These are phyloP conservation scores for Plectranthus barbatus DNA, from an alignment of 257 asterid species.

Conservation along the genomic window DNA sequence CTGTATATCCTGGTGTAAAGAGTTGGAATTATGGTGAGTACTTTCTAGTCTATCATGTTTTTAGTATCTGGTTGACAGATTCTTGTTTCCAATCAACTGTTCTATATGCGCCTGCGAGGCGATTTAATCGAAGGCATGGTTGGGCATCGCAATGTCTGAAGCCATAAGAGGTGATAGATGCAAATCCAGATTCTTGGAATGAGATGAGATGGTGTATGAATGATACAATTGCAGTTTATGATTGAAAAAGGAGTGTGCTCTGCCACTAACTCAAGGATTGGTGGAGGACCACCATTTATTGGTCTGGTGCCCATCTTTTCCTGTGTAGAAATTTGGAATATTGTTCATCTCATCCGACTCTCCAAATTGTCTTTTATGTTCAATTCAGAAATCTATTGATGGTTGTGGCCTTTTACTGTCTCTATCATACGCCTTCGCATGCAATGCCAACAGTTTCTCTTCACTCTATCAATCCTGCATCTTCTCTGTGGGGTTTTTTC, in stretches of 20 bases:
- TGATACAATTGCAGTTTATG: conserved; percentile 4
- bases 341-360: conserved; percentile 1
- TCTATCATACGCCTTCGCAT: conserved; percentile 1
- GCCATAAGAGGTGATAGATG: not conserved
- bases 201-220: conserved; percentile 12
- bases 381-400: not conserved
- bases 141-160: not conserved
- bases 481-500: not conserved
- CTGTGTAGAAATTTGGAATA: conserved; percentile 16
- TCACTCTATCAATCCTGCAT: not conserved
- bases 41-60: not conserved
- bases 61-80: not conserved
- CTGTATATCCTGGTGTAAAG: too few relatives aligned
- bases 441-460: not conserved
- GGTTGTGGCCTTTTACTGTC: not conserved
- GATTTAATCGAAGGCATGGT: not conserved
- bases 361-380: conserved; percentile 6
- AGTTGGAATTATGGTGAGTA: too few relatives aligned
- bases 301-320: conserved; percentile 25
- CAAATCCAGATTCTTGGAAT: not conserved
- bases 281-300: conserved; percentile 51
- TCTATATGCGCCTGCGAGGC: not conserved
- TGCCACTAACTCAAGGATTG: conserved; percentile 32
- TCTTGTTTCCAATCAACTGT: too few relatives aligned
- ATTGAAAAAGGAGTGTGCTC: conserved; percentile 19